phyloP scores from a whole-genome alignment of 305 asterid genomes.

The Fraxinus floribunda region DNA sequence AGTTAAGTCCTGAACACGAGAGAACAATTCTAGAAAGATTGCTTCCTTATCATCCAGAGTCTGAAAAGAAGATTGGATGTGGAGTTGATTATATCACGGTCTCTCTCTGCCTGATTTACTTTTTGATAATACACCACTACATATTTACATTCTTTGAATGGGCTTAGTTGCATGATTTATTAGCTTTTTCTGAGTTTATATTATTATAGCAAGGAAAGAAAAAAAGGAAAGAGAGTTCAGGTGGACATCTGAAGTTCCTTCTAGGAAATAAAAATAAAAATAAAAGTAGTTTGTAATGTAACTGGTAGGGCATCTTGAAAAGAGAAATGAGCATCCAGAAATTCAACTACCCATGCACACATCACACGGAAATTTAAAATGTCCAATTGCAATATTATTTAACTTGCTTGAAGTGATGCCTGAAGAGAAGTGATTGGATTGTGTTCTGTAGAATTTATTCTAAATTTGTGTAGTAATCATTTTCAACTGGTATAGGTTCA shows the following conservation, averaged over 20 bases:
- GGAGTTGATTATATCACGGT: constrained; percentile 88
- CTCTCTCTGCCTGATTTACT: constrained; percentile 17
- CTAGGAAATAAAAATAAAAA: not conserved
- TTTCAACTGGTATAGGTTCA: not conserved
- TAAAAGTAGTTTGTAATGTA: not conserved
- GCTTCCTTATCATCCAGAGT: constrained; percentile 90
- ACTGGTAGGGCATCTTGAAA: not conserved
- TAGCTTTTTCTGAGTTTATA: not conserved
- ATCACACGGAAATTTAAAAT: not conserved
- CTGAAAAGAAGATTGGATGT: constrained; percentile 70
- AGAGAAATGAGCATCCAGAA: not conserved
- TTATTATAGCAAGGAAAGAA: not conserved
- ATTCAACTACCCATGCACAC: not conserved
- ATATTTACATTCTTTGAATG: not conserved
- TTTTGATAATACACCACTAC: not conserved
- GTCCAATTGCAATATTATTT: not conserved
- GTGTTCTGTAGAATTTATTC: not conserved
- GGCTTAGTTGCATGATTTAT: not conserved
- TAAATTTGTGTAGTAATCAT: not conserved
- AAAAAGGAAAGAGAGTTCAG: not conserved
- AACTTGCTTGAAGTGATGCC: not conserved
- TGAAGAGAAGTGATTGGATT: not conserved
- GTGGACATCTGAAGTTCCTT: not conserved
- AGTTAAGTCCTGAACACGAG: constrained; percentile 80
- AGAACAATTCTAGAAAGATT: constrained; percentile 69